Evolutionary conservation across 176 grass and related monocot genomes (phyloP), one percentile per base, ranked within the genome.

Genomic region (Carex littledalei): DNA sequence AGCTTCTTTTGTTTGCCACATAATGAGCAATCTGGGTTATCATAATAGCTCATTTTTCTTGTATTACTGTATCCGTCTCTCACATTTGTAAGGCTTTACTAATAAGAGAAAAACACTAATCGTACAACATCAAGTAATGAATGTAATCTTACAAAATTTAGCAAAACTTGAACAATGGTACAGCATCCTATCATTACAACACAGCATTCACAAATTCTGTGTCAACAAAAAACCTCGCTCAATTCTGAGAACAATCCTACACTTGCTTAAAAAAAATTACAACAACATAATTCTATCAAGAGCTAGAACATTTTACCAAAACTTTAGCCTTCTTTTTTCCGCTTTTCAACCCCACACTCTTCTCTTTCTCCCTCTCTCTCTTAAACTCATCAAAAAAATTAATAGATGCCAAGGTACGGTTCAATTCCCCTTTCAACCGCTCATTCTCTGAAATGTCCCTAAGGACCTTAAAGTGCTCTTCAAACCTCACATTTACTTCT

Each of bases 341-440:
- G 18, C 7, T 43, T 81, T 81, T 43, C n/a, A 81, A 37, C 18
- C 32, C 37, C 35, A 5, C 2, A 26, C 14, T 52, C 14, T 50
- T 67, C 35, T 71, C 37, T 7, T 88, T 83, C 81, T 64, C 81
- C 74, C 68, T 95, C 87, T 87, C 89, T 84, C 88, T 95, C 85
- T 87, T 94, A 92, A 94, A 95, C 37, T 94, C 96, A 83, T 94
- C 76, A 21, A 89, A 91, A 80, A 99, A 70, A 55, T 76, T 88
- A 73, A 95, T 79, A 11, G 91, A 94, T 68, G 88, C 94, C 81
- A 91, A 73, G 1, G 90, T 92, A 31, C 82, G 65, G 54, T 91
- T 95, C 84, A 99, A 82, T 80, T 99, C 91, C 0, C 85, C 37
- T 84, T 90, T 92, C 84, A 99, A 62, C 62, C 88, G 91, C 78